A percentile compares a stretch with the other conserved stretches of the same genome.
phyloP scores from a whole-genome alignment of 352 stramenopile species.

The Achlya hypogyna region DNA sequence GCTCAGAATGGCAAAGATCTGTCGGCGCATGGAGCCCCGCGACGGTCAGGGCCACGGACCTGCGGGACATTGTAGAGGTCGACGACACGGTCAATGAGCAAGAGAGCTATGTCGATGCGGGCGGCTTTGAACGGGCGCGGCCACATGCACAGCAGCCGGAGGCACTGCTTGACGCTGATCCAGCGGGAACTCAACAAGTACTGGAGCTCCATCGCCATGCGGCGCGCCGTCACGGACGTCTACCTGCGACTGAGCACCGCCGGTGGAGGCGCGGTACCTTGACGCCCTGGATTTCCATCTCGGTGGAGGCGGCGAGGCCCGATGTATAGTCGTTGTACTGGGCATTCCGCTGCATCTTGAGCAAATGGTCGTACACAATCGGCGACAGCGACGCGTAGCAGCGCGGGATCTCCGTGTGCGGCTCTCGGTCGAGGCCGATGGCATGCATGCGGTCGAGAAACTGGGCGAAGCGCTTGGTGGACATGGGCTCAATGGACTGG shows the following conservation, averaged over 20 bases:
- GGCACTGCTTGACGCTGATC: slow-evolving; percentile 52
- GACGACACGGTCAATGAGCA: slow-evolving; percentile 18
- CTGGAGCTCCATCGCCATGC: slow-evolving; percentile 59
- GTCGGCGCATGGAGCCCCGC: background rate
- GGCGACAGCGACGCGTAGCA: slow-evolving; percentile 52
- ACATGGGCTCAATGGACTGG: slow-evolving; percentile 32
- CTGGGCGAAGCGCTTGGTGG: slow-evolving; percentile 55
- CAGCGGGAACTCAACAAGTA: slow-evolving; percentile 61
- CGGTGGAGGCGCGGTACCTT: slow-evolving; percentile 6
- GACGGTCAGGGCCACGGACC: background rate
- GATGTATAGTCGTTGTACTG: slow-evolving; percentile 6
- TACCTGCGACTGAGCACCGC: slow-evolving; percentile 23
- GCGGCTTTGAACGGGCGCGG: slow-evolving; percentile 29
- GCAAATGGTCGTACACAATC: slow-evolving; percentile 84
- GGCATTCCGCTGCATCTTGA: slow-evolving; percentile 62
- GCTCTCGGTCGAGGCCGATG: background rate
- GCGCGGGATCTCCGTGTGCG: slow-evolving; percentile 6
- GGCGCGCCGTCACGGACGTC: slow-evolving; percentile 33
- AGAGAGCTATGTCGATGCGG: slow-evolving; percentile 17
- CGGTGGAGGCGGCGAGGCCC: background rate
- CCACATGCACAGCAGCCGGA: slow-evolving; percentile 41
- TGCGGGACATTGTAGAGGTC: slow-evolving; percentile 21
- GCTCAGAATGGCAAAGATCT: slow-evolving; percentile 17
- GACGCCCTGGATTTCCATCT: slow-evolving; percentile 1
- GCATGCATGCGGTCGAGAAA: slow-evolving; percentile 32